Conservation (phyloP, 2,329 filamentous ascomycete species). For the Trichoderma sp. region DNA sequence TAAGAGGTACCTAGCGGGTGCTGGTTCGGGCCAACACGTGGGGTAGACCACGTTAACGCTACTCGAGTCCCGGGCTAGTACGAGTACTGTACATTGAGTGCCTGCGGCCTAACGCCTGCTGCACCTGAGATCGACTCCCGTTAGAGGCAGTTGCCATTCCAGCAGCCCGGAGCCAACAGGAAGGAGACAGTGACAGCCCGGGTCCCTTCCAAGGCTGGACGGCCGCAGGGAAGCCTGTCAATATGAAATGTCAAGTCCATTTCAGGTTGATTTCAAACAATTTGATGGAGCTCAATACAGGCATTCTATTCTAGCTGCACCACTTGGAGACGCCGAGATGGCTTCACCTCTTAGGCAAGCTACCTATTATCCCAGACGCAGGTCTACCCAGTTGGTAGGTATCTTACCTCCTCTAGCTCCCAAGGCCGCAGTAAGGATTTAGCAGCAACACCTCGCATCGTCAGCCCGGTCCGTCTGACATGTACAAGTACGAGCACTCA, state of each 20-base stretch:
- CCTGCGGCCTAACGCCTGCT: background rate
- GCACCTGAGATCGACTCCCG: background rate
- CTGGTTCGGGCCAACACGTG: background rate
- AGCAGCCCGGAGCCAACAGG: constrained; percentile 16
- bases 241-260: background rate
- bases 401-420: background rate
- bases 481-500: background rate
- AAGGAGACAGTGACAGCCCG: constrained; percentile 18
- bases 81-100: background rate
- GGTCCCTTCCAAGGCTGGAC: background rate
- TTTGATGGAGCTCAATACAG: background rate
- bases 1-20: background rate
- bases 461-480: constrained; percentile 5
- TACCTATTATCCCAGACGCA: background rate
- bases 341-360: background rate
- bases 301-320: background rate
- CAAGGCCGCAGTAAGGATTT: background rate
- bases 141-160: background rate
- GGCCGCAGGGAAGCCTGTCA: background rate
- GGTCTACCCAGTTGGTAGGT: background rate
- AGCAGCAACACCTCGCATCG: background rate
- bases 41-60: background rate
- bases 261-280: background rate
- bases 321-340: background rate
- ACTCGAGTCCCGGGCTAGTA: background rate